Percentiles rank a stretch among this genome's conserved stretches.
Conservation (phyloP, 2,329 filamentous ascomycete genomes). For the Claviceps cyperi region DNA sequence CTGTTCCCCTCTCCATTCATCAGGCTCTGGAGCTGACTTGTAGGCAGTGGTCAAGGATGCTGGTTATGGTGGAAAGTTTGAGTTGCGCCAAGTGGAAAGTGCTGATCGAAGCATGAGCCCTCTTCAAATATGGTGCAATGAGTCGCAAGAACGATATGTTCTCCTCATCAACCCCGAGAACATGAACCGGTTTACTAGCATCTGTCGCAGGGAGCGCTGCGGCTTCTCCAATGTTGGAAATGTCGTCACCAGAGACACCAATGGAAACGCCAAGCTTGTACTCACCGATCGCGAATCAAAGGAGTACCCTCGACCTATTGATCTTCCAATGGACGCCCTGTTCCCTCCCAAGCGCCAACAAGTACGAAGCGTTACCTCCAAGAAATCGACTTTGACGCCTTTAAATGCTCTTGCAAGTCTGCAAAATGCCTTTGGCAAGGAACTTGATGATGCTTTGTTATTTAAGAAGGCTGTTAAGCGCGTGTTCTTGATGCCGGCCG, state of each 20-base stretch:
- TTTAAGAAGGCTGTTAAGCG: slow-evolving; percentile 57
- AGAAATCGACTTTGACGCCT: slow-evolving; percentile 48
- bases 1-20: background rate
- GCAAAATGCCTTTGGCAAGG: slow-evolving; percentile 44
- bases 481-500: slow-evolving; percentile 72
- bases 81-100: slow-evolving; percentile 86
- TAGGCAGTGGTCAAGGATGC: slow-evolving; percentile 67
- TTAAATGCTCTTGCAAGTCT: slow-evolving; percentile 60
- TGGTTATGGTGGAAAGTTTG: slow-evolving; percentile 78
- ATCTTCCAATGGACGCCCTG: slow-evolving; percentile 74
- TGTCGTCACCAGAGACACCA: slow-evolving; percentile 46
- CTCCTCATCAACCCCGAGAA: slow-evolving; percentile 70
- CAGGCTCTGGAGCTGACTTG: background rate
- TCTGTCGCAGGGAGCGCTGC: slow-evolving; percentile 70
- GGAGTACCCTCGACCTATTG: slow-evolving; percentile 64
- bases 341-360: slow-evolving; percentile 82
- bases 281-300: slow-evolving; percentile 68
- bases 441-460: slow-evolving; percentile 36
- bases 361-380: slow-evolving; percentile 56
- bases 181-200: slow-evolving; percentile 60
- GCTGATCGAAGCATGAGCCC: slow-evolving; percentile 87
- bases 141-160: slow-evolving; percentile 93
- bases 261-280: slow-evolving; percentile 57
- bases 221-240: slow-evolving; percentile 84
- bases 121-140: slow-evolving; percentile 94